Evolutionary conservation across 2,329 filamentous ascomycete species (phyloP), one percentile per base, ranked within the genome.

Genomic region (Chrysoporthe austroafricana): DNA sequence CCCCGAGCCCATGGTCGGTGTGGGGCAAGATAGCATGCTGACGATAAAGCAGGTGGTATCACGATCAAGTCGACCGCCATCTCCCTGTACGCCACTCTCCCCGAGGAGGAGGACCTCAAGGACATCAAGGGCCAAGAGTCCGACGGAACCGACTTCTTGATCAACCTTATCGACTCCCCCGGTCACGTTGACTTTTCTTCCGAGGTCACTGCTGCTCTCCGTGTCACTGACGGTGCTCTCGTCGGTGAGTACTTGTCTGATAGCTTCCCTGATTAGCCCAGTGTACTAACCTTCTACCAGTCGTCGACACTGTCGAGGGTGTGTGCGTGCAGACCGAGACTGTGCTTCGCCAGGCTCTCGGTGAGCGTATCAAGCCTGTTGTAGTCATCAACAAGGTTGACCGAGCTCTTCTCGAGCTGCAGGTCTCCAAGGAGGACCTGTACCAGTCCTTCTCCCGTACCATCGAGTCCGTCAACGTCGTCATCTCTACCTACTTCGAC

Each of bases 141-240:
- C 75, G 88, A 94, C 72, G 96, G 96, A 83, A 91, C 91, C 82
- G 93, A 97, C 82, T 99, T 99, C 91, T 88, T 99, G 88, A 96
- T 99, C 91, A 99, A 99, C 91, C 89, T 99, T 85, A 99, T 99
- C 83, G 96, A 99, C 85, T 99, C 96, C 70, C 96, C 96, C 72
- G 96, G 96, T 89, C 96, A 99, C 95, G 96, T 99, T 86, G 96
- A 99, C 86, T 99, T 99, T 91, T 99, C 96, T 54, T 99, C 96
- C 74, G 96, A 99, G 83, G 96, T 99, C 81, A 99, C 96, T 80
- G 96, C 96, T 81, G 96, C 96, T 81, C 95, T 99, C 79, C 96
- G 96, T 93, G 96, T 99, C 85, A 99, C 96, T 77, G 96, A 99
- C 79, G 96, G 96, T 93, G 96, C 96, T 78, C 93, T 99, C 75